Conservation (phyloP, 257 asterid species). For the Solanum pinnatisectum region DNA sequence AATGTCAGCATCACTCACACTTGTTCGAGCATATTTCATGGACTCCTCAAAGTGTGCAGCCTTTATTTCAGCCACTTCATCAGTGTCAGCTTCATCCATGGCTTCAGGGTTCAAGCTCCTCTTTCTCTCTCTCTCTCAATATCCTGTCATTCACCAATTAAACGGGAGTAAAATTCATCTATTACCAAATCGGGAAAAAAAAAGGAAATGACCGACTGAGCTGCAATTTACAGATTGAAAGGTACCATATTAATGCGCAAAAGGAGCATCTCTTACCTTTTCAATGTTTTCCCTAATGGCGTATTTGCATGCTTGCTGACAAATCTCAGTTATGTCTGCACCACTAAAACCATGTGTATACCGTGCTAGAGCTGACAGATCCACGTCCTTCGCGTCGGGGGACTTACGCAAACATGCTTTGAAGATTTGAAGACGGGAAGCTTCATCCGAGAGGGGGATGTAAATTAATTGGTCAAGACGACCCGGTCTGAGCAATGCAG, state of each 20-base stretch:
- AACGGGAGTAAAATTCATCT: background rate
- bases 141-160: conserved; percentile 26
- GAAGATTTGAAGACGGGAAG: conserved; percentile 74
- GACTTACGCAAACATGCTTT: conserved; percentile 78
- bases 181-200: background rate
- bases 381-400: conserved; percentile 66
- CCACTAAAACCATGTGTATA: conserved; percentile 92
- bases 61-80: conserved; percentile 66
- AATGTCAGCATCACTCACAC: conserved; percentile 77
- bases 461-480: conserved; percentile 84
- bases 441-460: conserved; percentile 84
- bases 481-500: conserved; percentile 89
- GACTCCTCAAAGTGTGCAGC: conserved; percentile 83
- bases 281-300: conserved; percentile 91
- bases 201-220: background rate
- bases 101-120: conserved; percentile 57
- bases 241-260: background rate
- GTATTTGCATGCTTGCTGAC: conserved; percentile 88
- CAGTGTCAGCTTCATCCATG: conserved; percentile 74
- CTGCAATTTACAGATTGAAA: background rate
- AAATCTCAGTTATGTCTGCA: conserved; percentile 85
- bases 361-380: conserved; percentile 67
- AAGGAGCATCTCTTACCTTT: conserved; percentile 28
- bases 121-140: conserved; percentile 64
- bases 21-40: conserved; percentile 73